A percentile compares a stretch with the other conserved stretches of the same genome.
Conservation (phyloP, 345 rosid genomes). For the Acer saccharum region DNA sequence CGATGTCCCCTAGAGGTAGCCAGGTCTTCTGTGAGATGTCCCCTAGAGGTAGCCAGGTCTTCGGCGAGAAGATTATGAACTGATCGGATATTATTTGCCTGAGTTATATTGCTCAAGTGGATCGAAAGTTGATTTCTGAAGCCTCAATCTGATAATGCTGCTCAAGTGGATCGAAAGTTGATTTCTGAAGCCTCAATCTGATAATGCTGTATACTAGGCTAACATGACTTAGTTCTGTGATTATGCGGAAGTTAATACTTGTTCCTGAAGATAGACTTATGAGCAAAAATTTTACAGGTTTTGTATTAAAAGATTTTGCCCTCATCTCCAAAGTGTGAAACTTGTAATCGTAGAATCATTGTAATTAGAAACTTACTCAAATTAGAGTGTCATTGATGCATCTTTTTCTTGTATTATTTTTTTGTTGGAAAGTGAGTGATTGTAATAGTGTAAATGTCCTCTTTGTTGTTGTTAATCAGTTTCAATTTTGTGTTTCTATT, state of each 20-base stretch:
- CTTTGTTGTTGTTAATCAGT: no score
- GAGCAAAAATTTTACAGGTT: background rate
- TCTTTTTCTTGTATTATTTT: background rate
- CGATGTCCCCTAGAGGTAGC: background rate
- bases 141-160: conserved; percentile 1
- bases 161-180: background rate
- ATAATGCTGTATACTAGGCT: background rate
- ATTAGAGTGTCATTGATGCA: background rate
- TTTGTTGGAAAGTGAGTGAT: background rate
- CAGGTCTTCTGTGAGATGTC: background rate
- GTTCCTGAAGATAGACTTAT: background rate
- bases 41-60: background rate
- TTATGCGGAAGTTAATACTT: background rate
- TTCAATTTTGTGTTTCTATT: no score
- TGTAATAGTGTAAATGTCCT: no score
- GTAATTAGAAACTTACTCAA: background rate
- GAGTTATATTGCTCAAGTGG: background rate
- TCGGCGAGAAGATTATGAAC: background rate
- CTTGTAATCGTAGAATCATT: background rate
- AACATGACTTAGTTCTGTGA: background rate
- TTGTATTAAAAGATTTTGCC: background rate
- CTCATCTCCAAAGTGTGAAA: background rate
- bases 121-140: background rate
- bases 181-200: conserved; percentile 5
- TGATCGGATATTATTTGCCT: background rate